Conservation (phyloP, 1,284 basidiomycete species). For the Cryptococcus sp. region DNA sequence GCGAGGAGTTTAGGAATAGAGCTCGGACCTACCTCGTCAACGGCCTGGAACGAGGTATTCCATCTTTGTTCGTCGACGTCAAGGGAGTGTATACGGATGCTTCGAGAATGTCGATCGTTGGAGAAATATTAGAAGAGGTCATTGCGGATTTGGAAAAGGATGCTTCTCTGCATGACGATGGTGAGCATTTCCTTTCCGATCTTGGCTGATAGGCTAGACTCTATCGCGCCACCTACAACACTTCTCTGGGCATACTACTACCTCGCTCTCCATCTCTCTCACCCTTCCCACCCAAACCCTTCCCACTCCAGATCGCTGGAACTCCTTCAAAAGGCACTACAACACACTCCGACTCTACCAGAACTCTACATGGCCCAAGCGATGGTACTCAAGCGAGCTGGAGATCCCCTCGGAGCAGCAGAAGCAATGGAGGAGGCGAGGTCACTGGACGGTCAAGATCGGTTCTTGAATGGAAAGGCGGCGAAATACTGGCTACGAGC, state of each 20-base stretch:
- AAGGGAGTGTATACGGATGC: conserved; percentile 72
- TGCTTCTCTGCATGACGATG: conserved; percentile 37
- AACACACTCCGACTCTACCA: conserved; percentile 89
- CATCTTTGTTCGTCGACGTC: conserved; percentile 89
- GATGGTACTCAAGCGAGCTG: conserved; percentile 78
- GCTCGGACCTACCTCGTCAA: conserved; percentile 65
- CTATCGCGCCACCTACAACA: conserved; percentile 65
- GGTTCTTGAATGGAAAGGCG: conserved; percentile 90
- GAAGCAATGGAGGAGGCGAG: conserved; percentile 75
- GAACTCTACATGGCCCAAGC: conserved; percentile 83
- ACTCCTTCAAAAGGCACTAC: conserved; percentile 61
- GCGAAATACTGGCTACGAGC: conserved; percentile 87
- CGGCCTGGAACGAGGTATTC: conserved; percentile 78
- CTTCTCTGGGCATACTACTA: conserved; percentile 96
- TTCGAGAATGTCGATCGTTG: conserved; percentile 62
- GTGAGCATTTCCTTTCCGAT: conserved; percentile 16
- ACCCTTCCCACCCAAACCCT: conserved; percentile 50
- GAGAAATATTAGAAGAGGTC: conserved; percentile 63
- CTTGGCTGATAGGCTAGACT: conserved; percentile 19
- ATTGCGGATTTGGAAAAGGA: conserved; percentile 43
- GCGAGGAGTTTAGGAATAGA: conserved; percentile 61
- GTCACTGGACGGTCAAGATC: conserved; percentile 84
- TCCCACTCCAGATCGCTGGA: conserved; percentile 56
- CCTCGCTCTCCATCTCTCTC: conserved; percentile 84
- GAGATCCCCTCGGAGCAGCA: conserved; percentile 72